phyloP scores from a whole-genome alignment of 306 rosid species.

The Sicyos edulis region DNA sequence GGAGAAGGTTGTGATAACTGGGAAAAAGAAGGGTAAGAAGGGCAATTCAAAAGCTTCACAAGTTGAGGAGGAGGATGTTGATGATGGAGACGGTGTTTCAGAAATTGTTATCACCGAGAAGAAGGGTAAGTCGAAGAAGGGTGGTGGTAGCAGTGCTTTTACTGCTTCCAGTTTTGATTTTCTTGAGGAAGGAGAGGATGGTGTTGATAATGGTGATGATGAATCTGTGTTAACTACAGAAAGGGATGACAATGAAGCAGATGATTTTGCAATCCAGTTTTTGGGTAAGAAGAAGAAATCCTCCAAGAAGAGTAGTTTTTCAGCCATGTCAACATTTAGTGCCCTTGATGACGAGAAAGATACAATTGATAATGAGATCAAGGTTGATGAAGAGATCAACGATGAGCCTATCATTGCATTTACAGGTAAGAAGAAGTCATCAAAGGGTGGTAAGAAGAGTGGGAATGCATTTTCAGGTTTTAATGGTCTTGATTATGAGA shows the following conservation, averaged over 20 bases:
- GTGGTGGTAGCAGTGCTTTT: constrained; percentile 48
- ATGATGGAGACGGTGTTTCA: constrained; percentile 33
- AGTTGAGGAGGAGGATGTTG: constrained; percentile 30
- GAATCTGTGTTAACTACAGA: constrained; percentile 32
- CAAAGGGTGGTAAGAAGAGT: constrained; percentile 50
- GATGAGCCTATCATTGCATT: constrained; percentile 50
- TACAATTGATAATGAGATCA: constrained; percentile 31
- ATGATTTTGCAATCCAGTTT: constrained; percentile 38
- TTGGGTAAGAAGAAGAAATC: constrained; percentile 53
- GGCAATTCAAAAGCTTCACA: constrained; percentile 42
- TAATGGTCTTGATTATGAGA: constrained; percentile 41
- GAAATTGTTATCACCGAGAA: constrained; percentile 60
- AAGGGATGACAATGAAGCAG: constrained; percentile 38
- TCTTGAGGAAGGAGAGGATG: constrained; percentile 47
- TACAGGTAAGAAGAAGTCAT: constrained; percentile 71
- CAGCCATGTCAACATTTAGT: constrained; percentile 40
- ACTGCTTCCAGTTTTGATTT: constrained; percentile 47
- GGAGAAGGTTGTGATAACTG: constrained; percentile 36
- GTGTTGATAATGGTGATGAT: constrained; percentile 33
- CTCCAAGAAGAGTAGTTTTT: constrained; percentile 50
- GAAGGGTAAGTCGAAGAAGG: constrained; percentile 70
- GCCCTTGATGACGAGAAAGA: constrained; percentile 46
- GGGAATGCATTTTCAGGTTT: constrained; percentile 36
- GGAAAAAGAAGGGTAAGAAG: constrained; percentile 76
- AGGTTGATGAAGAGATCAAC: constrained; percentile 29